Percentiles rank a stretch among this genome's conserved stretches.
These are phyloP conservation scores for Drosera spatulata DNA, from an alignment of 179 eudicot genomes.

Conservation along the genomic window DNA sequence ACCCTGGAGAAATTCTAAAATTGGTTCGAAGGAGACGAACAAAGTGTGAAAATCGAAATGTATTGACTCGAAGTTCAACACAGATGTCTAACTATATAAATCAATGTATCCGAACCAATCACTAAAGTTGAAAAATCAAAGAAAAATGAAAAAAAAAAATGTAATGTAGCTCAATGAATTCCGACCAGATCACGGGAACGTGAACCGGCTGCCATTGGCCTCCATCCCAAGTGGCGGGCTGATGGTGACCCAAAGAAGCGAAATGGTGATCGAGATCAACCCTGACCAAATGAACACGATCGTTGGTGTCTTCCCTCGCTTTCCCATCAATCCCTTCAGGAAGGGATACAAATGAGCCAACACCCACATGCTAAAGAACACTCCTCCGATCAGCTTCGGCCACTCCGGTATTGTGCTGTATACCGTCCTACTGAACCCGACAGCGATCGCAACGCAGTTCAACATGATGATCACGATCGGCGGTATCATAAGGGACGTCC, in stretches of 20 bases:
- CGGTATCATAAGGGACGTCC: conserved; percentile 70
- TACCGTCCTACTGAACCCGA: conserved; percentile 57
- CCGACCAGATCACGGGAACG: too few relatives aligned
- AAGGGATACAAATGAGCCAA: conserved; percentile 66
- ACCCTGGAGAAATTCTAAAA: too few relatives aligned
- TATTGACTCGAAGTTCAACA: too few relatives aligned
- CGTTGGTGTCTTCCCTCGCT: conserved; percentile 58
- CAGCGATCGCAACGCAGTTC: conserved; percentile 62
- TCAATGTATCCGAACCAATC: too few relatives aligned
- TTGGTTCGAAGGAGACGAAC: too few relatives aligned
- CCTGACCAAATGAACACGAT: conserved; percentile 60
- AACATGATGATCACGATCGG: conserved; percentile 78
- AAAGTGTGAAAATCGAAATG: too few relatives aligned
- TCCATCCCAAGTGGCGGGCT: conserved; percentile 40
- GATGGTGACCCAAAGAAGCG: conserved; percentile 60
- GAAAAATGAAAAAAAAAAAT: too few relatives aligned
- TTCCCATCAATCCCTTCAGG: conserved; percentile 74
- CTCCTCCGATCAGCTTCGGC: conserved; percentile 82
- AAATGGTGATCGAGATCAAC: conserved; percentile 55
- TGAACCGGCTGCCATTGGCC: too few relatives aligned
- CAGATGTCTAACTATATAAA: too few relatives aligned
- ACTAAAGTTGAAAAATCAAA: too few relatives aligned
- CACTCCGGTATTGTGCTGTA: conserved; percentile 84
- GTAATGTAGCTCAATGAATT: too few relatives aligned
- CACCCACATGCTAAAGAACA: conserved; percentile 89